Base-by-base conservation (phyloP, 169 alveolate genomes). In the Plasmodium ovale region DNA sequence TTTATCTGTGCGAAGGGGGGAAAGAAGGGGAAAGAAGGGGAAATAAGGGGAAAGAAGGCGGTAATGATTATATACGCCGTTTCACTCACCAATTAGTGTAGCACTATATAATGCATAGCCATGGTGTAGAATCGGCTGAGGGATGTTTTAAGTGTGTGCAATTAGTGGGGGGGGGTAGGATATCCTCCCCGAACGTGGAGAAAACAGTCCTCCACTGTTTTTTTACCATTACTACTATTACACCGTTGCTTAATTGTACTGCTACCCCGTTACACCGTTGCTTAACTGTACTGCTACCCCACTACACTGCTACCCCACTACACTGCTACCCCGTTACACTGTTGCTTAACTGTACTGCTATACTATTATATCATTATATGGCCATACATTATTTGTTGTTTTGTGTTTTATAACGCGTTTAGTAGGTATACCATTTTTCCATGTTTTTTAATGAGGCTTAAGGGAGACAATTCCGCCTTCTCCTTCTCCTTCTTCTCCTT, bases 361-460 rank as follows among this genome's bases (percentile, higher is more conserved):
- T 27, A 16, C 31, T 21, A 0, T 37, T 0, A 49, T 23, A 51
- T n/a, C 19, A 60, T 37, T 54, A 42, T 73, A 53, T 37, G 25
- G 16, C 14, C 4, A 3, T n/a, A 19, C 19, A 73, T 31, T 14
- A 31, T 12, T 21, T 25, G 16, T 12, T 3, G 21, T 19, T 37
- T 21, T 67, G 7, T 9, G 16, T 65, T 67, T 74, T 65, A 12
- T n/a, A n/a, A n/a, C n/a, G n/a, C n/a, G n/a, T 64, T 10, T 64
- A 12, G 23, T 19, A 16, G 5, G 54, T 33, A 12, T 74, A 74
- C 88, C 67, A 74, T 9, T 33, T 33, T 19, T 29, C 88, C 88
- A 54, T 74, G 88, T 23, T 74, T 74, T 31, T 74, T 74, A 31
- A 74, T 60, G 27, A 74, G 58, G 71, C 37, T 19, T 35, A 74